These are phyloP conservation scores for Claviceps monticola DNA, from an alignment of 2,329 filamentous ascomycete genomes.

Conservation along the genomic window DNA sequence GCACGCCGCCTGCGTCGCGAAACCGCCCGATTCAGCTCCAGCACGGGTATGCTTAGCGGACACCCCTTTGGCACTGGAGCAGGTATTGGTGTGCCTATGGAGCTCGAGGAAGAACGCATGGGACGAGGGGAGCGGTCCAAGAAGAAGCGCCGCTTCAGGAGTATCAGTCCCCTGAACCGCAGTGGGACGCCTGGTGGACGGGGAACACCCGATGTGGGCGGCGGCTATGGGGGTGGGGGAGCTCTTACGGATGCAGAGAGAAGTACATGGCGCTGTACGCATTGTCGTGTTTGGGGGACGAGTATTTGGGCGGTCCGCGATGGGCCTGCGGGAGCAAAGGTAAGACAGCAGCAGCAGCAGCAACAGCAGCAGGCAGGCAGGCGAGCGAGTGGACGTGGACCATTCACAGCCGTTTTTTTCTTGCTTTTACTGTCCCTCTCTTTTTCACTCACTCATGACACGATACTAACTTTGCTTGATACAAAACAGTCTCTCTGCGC, in stretches of 20 bases:
- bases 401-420: no score
- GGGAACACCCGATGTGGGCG: conserved; percentile 68
- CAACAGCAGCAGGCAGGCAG: no score
- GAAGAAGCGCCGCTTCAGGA: conserved; percentile 87
- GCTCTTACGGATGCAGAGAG: conserved; percentile 66
- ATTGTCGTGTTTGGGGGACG: conserved; percentile 78
- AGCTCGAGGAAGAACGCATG: conserved; percentile 66
- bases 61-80: conserved; percentile 40
- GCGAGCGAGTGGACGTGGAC: no score
- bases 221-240: conserved; percentile 56
- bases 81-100: conserved; percentile 23
- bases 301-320: conserved; percentile 93
- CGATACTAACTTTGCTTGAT: no score
- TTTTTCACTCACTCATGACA: no score
- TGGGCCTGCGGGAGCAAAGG: conserved; percentile 70
- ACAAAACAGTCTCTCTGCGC: conserved; percentile 65
- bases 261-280: conserved; percentile 70
- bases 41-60: conserved; percentile 66
- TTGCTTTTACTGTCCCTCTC: no score
- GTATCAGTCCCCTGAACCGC: conserved; percentile 66
- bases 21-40: conserved; percentile 83
- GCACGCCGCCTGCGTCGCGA: conserved; percentile 76
- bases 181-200: conserved; percentile 50
- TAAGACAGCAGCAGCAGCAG: conserved; percentile 29
- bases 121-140: conserved; percentile 85